Evolutionary conservation across 345 rosid species (phyloP).

Genomic region (Atalantia buxifolia): DNA sequence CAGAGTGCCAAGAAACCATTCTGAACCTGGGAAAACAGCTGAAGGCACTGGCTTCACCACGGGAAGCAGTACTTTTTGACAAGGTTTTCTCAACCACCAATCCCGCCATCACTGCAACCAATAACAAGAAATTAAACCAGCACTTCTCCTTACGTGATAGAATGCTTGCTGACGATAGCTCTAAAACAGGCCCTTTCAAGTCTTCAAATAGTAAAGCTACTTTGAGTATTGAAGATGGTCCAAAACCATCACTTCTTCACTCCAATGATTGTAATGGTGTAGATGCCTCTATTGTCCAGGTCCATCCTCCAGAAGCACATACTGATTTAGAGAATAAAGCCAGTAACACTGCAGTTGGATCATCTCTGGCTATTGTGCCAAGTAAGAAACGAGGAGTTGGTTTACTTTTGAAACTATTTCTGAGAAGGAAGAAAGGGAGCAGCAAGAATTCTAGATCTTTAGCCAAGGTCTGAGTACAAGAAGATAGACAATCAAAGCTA

Average conservation of each 20-base stretch:
- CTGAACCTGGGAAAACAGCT: conserved; percentile 70
- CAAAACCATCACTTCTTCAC: conserved; percentile 2
- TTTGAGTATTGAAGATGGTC: conserved; percentile 14
- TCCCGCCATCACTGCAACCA: conserved; percentile 21
- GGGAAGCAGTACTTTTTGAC: conserved; percentile 41
- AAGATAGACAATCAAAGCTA: background rate
- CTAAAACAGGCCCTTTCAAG: conserved; percentile 36
- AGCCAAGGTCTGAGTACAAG: conserved; percentile 18
- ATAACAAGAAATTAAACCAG: conserved; percentile 30
- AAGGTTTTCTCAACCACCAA: conserved; percentile 31
- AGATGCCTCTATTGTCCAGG: conserved; percentile 11
- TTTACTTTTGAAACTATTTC: conserved; percentile 58
- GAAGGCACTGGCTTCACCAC: conserved; percentile 61
- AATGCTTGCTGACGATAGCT: conserved; percentile 55
- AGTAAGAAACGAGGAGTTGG: conserved; percentile 63
- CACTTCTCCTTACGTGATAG: conserved; percentile 57
- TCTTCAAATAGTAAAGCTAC: conserved; percentile 23
- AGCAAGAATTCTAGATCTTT: conserved; percentile 40
- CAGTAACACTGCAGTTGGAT: conserved; percentile 15
- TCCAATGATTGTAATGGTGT: conserved; percentile 22
- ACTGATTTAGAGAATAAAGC: conserved; percentile 26
- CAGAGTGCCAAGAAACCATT: conserved; percentile 89
- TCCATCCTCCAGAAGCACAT: conserved; percentile 27
- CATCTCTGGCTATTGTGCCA: conserved; percentile 42
- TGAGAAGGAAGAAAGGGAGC: conserved; percentile 64